Evolutionary conservation across 257 asterid genomes (phyloP).

Genomic region (Handroanthus guayacan): DNA sequence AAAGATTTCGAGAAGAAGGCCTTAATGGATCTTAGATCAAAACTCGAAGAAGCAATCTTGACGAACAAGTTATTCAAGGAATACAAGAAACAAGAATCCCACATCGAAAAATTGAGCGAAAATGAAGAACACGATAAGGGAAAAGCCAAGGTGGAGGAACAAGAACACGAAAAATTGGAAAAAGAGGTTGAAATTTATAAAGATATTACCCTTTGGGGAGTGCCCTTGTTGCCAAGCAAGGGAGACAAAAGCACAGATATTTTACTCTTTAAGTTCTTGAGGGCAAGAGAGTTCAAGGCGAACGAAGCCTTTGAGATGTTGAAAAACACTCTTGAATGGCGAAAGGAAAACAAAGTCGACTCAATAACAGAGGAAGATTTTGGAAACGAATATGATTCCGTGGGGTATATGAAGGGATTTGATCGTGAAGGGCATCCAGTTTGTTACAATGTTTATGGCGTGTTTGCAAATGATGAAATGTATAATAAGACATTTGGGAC

Average conservation of each 20-base stretch:
- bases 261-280: conserved; percentile 56
- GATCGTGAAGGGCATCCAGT: conserved; percentile 67
- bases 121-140: conserved; percentile 41
- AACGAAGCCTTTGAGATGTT: conserved; percentile 63
- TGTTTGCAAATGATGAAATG: conserved; percentile 49
- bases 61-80: conserved; percentile 30
- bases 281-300: conserved; percentile 58
- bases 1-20: conserved; percentile 53
- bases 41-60: conserved; percentile 52
- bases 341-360: conserved; percentile 54
- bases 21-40: conserved; percentile 52
- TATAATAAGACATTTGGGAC: conserved; percentile 55
- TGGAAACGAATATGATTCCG: conserved; percentile 45
- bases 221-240: conserved; percentile 68
- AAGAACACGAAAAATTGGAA: background rate
- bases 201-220: conserved; percentile 56
- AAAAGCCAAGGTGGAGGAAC: conserved; percentile 33
- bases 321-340: conserved; percentile 55
- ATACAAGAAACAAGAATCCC: background rate
- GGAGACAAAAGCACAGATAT: conserved; percentile 51
- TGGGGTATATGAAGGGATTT: conserved; percentile 50
- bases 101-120: background rate
- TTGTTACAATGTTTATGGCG: conserved; percentile 70
- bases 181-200: background rate
- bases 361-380: conserved; percentile 56